Conservation (phyloP, 2,329 filamentous ascomycete genomes). For the Arthrobotrys musiformis region DNA sequence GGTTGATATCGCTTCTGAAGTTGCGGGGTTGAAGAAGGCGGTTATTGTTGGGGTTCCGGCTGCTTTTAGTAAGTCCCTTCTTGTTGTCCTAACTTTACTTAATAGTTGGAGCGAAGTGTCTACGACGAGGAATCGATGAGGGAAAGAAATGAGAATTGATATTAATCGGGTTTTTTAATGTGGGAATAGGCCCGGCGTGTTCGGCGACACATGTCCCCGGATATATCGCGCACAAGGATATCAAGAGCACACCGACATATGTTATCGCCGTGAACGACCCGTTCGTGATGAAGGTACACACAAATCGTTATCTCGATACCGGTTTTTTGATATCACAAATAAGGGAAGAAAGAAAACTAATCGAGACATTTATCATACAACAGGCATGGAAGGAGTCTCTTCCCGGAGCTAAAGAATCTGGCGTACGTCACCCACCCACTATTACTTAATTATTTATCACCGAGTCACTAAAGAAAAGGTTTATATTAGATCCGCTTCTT, state of each 20-base stretch:
- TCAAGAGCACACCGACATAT: slow-evolving; percentile 54
- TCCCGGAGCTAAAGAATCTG: slow-evolving; percentile 41
- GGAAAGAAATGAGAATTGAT: neutral
- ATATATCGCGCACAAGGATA: slow-evolving; percentile 55
- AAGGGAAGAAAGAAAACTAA: neutral
- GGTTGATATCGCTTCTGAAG: slow-evolving; percentile 83
- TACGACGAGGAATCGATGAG: neutral
- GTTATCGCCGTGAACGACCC: slow-evolving; percentile 59
- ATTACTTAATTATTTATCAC: slow-evolving; percentile 5
- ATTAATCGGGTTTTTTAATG: neutral
- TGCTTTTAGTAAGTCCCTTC: slow-evolving; percentile 57
- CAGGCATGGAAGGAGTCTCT: slow-evolving; percentile 57
- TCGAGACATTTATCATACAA: slow-evolving; percentile 9
- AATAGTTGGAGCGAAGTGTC: neutral
- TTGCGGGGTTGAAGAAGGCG: slow-evolving; percentile 63
- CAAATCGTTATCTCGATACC: neutral
- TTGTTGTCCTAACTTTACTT: neutral
- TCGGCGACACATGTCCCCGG: slow-evolving; percentile 58
- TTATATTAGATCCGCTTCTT: slow-evolving; percentile 57
- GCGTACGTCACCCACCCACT: slow-evolving; percentile 29
- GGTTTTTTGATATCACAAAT: neutral
- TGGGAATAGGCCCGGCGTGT: slow-evolving; percentile 55
- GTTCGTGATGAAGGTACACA: slow-evolving; percentile 58
- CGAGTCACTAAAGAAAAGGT: slow-evolving; percentile 10
- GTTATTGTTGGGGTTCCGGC: slow-evolving; percentile 59